Evolutionary conservation across 257 asterid species (phyloP).

Genomic region (Petunia secreta): DNA sequence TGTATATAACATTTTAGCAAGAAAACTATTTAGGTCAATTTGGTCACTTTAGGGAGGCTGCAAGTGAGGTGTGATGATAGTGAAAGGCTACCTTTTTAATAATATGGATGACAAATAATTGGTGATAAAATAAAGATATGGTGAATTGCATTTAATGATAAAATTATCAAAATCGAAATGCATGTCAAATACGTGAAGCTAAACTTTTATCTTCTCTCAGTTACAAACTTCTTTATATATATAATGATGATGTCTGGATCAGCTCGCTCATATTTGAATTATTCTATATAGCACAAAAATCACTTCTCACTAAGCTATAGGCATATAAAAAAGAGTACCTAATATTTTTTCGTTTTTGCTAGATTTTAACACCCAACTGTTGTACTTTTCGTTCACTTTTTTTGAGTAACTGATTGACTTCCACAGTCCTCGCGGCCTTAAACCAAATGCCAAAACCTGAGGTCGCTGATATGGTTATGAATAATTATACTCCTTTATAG

Average conservation of each 20-base stretch:
- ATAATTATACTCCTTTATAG: not conserved
- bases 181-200: constrained; percentile 25
- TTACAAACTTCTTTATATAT: too few species aligned
- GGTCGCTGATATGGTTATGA: not conserved
- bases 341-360: not conserved
- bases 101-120: constrained; percentile 1
- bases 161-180: not conserved
- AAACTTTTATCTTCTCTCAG: not conserved
- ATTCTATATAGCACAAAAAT: not conserved
- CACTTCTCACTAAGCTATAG: not conserved
- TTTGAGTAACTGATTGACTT: not conserved
- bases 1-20: not conserved
- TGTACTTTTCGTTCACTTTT: not conserved
- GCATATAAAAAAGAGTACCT: not conserved
- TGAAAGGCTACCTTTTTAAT: constrained; percentile 16
- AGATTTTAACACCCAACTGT: not conserved
- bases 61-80: constrained; percentile 19
- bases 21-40: constrained; percentile 13
- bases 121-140: constrained; percentile 8
- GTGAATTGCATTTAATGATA: constrained; percentile 11
- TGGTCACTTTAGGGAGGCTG: not conserved
- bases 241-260: too few species aligned
- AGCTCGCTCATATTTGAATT: too few species aligned
- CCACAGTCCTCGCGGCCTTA: too few species aligned
- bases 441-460: too few species aligned